Evolutionary conservation across 768 basidiomycete species (phyloP).

Genomic region (Daedaleopsis nitida): DNA sequence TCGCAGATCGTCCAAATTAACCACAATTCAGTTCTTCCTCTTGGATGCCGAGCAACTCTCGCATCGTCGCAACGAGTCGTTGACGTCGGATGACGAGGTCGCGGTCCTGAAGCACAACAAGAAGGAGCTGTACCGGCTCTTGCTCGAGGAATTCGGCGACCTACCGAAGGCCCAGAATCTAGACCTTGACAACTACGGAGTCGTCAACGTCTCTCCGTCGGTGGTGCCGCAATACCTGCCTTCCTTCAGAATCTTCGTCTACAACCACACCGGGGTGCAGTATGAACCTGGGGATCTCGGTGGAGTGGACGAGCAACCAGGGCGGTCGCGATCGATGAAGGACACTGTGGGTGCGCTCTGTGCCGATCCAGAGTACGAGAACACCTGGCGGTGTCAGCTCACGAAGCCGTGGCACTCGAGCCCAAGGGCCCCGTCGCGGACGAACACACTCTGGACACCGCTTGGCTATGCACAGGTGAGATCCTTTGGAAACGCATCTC

Average conservation of each 20-base stretch:
- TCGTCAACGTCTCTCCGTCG: conserved; percentile 79
- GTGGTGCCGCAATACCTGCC: conserved; percentile 90
- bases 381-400: conserved; percentile 67
- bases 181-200: conserved; percentile 67
- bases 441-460: conserved; percentile 69
- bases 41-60: conserved; percentile 34
- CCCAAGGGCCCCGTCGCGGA: conserved; percentile 67
- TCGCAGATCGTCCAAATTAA: conserved; percentile 5
- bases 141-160: conserved; percentile 65
- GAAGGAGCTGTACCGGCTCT: conserved; percentile 52
- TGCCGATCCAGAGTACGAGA: conserved; percentile 49
- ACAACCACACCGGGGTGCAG: conserved; percentile 61
- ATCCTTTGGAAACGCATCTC: conserved; percentile 5
- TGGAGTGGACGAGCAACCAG: conserved; percentile 30
- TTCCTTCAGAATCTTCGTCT: conserved; percentile 76
- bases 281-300: conserved; percentile 41
- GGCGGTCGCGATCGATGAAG: conserved; percentile 14
- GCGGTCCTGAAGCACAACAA: conserved; percentile 16
- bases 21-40: conserved; percentile 32
- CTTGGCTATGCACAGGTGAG: conserved; percentile 86
- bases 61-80: conserved; percentile 11
- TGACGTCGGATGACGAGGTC: conserved; percentile 11
- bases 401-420: conserved; percentile 63
- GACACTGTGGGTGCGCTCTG: conserved; percentile 39
- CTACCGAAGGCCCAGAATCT: conserved; percentile 57